Base-by-base conservation (phyloP, 345 rosid species). In the Odontarrhena argentea region DNA sequence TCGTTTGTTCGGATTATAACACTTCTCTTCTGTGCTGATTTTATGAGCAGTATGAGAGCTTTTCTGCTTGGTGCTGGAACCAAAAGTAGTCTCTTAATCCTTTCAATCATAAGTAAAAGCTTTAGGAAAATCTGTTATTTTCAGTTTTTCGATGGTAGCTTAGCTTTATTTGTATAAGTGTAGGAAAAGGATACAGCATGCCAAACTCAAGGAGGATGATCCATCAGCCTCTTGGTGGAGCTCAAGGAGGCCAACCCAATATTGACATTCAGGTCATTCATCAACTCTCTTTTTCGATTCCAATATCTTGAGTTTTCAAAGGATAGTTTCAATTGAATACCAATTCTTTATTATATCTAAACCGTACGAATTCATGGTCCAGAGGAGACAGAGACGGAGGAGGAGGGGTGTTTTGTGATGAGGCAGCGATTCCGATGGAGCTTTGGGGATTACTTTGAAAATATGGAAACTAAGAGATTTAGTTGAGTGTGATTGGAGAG, bases 221-320 rank as follows among this genome's bases (percentile, higher is more conserved):
- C 80, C 99, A 94, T 80, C 96, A 94, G 75, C 99, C 99, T 45
- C 91, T 88, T 63, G 99, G 96, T 70, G 97, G 96, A 77, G 96
- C 88, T 76, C 97, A 91, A 76, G 99, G 99, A 74, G 81, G 82
- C 57, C 96, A 87, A 68, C 79, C 93, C 51, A 97, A 94, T 69
- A 83, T 94, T 2, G 93, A 84, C 59, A 83, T 88, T 74, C 99
- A 94, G 96, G 97, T 94, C 14, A 60, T 25, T 36, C 45, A 52
- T 40, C 66, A 0, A 60, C n/a, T 1, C 30, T 47, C 51, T 56
- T 56, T 1, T n/a, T 57, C 22, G 22, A 18, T 18, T 22, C 11
- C 11, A 18, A 5, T n/a, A 4, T 26, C 32, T 43, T 36, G 43
- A 52, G n/a, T 6, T 40, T 59, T 5, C 10, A 8, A 44, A 3